These are phyloP conservation scores for Penicillium sp. DNA, from an alignment of 2,329 filamentous ascomycete species.

Conservation along the genomic window DNA sequence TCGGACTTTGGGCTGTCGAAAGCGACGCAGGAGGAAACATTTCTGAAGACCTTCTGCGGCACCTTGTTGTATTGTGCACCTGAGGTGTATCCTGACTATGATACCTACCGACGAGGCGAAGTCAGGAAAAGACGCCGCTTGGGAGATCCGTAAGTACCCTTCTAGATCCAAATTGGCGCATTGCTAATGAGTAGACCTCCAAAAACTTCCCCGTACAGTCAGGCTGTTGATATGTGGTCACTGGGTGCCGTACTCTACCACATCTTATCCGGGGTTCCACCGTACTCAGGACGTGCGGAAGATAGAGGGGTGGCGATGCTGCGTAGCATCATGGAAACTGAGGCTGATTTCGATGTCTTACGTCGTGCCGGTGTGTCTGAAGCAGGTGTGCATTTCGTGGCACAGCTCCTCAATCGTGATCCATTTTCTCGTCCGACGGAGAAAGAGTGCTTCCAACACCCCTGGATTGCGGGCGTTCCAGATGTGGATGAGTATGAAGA, in stretches of 20 bases:
- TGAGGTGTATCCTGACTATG: conserved; percentile 84
- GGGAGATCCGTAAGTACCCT: conserved; percentile 40
- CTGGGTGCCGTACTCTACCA: conserved; percentile 88
- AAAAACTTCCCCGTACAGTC: conserved; percentile 65
- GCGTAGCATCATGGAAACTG: conserved; percentile 70
- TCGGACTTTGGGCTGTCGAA: conserved; percentile 97
- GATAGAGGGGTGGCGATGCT: conserved; percentile 74
- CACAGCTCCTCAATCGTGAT: conserved; percentile 72
- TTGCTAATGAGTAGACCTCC: conserved; percentile 36
- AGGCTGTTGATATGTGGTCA: conserved; percentile 95
- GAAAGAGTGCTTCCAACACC: conserved; percentile 60
- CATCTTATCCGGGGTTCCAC: conserved; percentile 69
- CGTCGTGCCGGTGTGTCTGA: conserved; percentile 55
- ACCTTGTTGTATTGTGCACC: conserved; percentile 94
- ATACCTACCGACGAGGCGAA: conserved; percentile 55
- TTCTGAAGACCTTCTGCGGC: conserved; percentile 92
- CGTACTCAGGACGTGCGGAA: conserved; percentile 72
- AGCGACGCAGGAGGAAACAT: conserved; percentile 84
- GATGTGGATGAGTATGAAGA: conserved; percentile 60
- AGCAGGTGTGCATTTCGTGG: conserved; percentile 66
- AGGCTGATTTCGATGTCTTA: conserved; percentile 62
- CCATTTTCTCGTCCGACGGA: conserved; percentile 72
- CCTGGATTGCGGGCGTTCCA: conserved; percentile 61
- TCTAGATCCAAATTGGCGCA: neutral
- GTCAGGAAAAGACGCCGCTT: conserved; percentile 59